Percentiles rank a stretch among this genome's conserved stretches.
phyloP scores from a whole-genome alignment of 2,329 filamentous ascomycete species.

The Aureobasidium zeae region DNA sequence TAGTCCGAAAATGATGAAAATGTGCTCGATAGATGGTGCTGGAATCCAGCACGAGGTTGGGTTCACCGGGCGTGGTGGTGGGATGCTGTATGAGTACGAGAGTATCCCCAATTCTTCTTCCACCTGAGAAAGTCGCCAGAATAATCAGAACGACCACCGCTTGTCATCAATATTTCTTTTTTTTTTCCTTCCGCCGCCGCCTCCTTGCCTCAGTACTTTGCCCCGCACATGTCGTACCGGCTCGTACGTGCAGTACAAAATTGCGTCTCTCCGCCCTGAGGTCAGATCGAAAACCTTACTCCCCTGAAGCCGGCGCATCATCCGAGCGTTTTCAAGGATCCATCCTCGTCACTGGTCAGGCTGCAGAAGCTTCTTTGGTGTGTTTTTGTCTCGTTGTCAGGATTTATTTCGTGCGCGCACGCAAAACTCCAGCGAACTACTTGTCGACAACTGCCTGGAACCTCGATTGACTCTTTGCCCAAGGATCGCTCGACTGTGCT shows the following conservation, averaged over 20 bases:
- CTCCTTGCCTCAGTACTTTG: constrained; percentile 3
- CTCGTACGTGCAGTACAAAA: constrained; percentile 12
- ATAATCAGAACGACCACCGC: too few relatives aligned
- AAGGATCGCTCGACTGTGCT: background rate
- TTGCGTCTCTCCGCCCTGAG: constrained; percentile 11
- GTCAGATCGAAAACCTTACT: constrained; percentile 12
- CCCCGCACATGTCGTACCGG: constrained; percentile 9
- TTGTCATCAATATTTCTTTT: too few relatives aligned
- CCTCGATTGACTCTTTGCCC: background rate
- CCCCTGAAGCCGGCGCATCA: constrained; percentile 11
- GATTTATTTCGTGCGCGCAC: constrained; percentile 4
- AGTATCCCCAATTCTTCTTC: too few relatives aligned
- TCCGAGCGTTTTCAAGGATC: constrained; percentile 13
- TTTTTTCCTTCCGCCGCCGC: background rate
- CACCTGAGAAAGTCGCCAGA: too few relatives aligned
- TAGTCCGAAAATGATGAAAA: constrained; percentile 12
- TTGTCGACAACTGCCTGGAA: background rate
- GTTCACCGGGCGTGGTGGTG: constrained; percentile 2
- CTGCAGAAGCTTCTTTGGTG: constrained; percentile 10
- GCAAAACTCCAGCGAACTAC: background rate
- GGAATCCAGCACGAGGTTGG: constrained; percentile 10
- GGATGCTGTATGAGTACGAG: constrained; percentile 3
- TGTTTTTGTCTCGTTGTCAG: constrained; percentile 8
- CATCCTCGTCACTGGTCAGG: constrained; percentile 2
- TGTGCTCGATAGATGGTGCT: constrained; percentile 12